A percentile compares a stretch with the other conserved stretches of the same genome.
These are phyloP conservation scores for Pseudonitzschia delicatissima DNA, from an alignment of 108 stramenopile genomes.

Conservation along the genomic window DNA sequence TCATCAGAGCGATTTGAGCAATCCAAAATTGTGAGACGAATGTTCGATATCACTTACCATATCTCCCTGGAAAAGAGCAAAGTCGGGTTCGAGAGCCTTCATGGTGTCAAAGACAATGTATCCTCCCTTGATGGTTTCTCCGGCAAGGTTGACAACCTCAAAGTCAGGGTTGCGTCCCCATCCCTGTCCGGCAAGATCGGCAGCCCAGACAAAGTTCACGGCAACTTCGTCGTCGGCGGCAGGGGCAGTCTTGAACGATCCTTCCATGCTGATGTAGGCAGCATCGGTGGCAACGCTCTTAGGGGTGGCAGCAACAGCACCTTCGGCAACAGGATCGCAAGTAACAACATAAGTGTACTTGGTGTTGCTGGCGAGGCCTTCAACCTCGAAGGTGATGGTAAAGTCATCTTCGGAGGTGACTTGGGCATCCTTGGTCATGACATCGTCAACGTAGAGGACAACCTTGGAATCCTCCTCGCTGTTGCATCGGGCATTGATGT, in stretches of 20 bases:
- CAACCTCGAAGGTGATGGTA: conserved; percentile 36
- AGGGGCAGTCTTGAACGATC: conserved; percentile 32
- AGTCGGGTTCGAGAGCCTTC: conserved; percentile 39
- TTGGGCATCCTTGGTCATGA: background rate
- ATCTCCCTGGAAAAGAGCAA: conserved; percentile 43
- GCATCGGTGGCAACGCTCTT: background rate
- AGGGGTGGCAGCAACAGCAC: background rate
- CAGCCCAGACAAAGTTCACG: conserved; percentile 40
- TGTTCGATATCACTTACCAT: too few species aligned
- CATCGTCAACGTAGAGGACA: conserved; percentile 21
- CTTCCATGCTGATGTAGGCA: conserved; percentile 25
- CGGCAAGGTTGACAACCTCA: conserved; percentile 22
- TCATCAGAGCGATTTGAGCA: too few species aligned
- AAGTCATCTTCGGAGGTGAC: conserved; percentile 28
- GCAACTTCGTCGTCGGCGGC: conserved; percentile 14
- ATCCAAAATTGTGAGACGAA: too few species aligned
- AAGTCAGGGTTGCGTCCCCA: conserved; percentile 47
- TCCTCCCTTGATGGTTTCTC: conserved; percentile 16
- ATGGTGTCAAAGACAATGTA: conserved; percentile 46
- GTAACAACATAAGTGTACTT: conserved; percentile 27
- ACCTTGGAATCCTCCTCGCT: conserved; percentile 28
- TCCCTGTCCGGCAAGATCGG: conserved; percentile 41
- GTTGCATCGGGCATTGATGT: conserved; percentile 43
- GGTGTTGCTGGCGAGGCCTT: conserved; percentile 17
- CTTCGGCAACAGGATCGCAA: too few species aligned